A percentile compares a stretch with the other conserved stretches of the same genome.
Conservation (phyloP, 2,329 filamentous ascomycete species). For the Cercospora sesami region DNA sequence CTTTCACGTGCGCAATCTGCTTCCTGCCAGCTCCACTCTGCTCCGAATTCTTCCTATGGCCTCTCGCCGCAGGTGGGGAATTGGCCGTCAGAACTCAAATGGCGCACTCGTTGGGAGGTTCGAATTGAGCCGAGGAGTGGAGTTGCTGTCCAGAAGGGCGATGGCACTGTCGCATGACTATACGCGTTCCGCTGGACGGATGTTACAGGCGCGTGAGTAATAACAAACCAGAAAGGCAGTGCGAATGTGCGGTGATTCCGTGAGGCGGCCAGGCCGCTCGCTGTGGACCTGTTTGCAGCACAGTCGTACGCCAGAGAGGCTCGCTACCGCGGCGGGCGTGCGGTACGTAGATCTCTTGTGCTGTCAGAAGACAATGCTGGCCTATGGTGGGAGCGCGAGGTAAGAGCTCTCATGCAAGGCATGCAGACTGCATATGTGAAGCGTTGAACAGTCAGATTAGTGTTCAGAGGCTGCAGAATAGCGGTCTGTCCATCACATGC, state of each 20-base stretch:
- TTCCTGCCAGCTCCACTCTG: neutral
- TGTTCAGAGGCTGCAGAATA: conserved; percentile 1
- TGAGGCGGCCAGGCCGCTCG: neutral
- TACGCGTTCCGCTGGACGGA: neutral
- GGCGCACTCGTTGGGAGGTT: neutral
- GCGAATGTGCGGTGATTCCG: neutral
- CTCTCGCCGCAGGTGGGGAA: conserved; percentile 1
- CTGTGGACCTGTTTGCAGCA: neutral
- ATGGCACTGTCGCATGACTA: neutral
- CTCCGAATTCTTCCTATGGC: conserved; percentile 13
- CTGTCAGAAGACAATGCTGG: conserved; percentile 1
- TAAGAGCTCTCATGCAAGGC: conserved; percentile 2
- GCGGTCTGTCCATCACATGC: conserved; percentile 2
- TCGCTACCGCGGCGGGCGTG: neutral
- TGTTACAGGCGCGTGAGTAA: neutral
- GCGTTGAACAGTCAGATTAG: conserved; percentile 4
- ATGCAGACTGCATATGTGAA: conserved; percentile 6
- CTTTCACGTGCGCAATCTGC: neutral
- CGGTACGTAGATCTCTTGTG: neutral
- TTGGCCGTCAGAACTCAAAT: neutral
- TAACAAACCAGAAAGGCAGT: neutral
- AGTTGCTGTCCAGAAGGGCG: neutral
- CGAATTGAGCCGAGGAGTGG: neutral
- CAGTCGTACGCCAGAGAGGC: neutral
- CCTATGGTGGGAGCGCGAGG: conserved; percentile 12